Percentiles rank a stretch among this genome's conserved stretches.
Evolutionary conservation across 331 rosid species (phyloP).

Genomic region (Cydonia oblonga): DNA sequence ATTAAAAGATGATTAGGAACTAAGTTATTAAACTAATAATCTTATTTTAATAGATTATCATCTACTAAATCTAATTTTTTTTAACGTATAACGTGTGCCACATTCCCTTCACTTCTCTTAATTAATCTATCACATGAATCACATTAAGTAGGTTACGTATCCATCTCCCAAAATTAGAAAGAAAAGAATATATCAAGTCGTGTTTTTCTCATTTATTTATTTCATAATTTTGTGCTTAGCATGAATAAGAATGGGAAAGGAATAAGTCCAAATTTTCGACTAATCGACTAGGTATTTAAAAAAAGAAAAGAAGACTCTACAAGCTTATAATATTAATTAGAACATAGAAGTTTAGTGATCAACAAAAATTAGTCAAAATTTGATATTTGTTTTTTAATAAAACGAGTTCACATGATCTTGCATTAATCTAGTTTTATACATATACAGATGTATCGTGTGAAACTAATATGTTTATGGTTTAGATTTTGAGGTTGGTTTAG

Average conservation of each 20-base stretch:
- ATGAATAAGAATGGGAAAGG: background rate
- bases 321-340: background rate
- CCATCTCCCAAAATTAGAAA: background rate
- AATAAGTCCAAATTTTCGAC: background rate
- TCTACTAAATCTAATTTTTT: background rate
- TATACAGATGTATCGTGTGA: background rate
- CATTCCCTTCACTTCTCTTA: conserved; percentile 1
- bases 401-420: background rate
- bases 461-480: background rate
- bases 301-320: too few relatives aligned
- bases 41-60: conserved; percentile 5
- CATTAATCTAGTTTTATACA: background rate
- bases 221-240: background rate
- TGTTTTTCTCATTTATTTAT: background rate
- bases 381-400: background rate
- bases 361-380: background rate
- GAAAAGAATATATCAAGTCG: background rate
- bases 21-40: background rate
- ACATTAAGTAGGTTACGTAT: background rate
- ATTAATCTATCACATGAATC: background rate
- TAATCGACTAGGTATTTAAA: too few relatives aligned
- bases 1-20: background rate
- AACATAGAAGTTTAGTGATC: background rate
- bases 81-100: background rate
- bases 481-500: background rate